Base-by-base conservation (phyloP, 2,329 filamentous ascomycete species). In the Cladophialophora bantiana region DNA sequence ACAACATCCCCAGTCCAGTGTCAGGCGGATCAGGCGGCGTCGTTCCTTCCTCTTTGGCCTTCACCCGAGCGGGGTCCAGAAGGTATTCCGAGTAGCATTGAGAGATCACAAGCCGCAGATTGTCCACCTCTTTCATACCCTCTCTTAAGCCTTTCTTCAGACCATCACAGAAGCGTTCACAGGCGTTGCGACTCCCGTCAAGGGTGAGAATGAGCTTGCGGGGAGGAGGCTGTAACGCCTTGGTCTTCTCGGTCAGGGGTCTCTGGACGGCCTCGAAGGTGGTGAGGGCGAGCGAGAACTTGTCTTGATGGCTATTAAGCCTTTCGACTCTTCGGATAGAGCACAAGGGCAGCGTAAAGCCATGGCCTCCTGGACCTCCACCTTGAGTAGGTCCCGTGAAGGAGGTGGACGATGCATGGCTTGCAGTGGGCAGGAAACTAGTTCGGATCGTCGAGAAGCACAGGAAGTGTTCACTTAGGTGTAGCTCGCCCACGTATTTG, bases 361-460 rank as follows among this genome's bases (percentile, higher is more conserved):
- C 95, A 83, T 97, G 97, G 45, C 94, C 94, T 63, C 92, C 92
- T 3, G 95, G 94, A 0, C 95, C 95, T 26, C 92, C 92, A 66
- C 95, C 93, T 76, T 97, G 91, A 34, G 94, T 97, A 78, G 96
- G 92, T 15, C 94, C 95, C 3, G 93, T 96, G 80, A 96, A 98
- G 65, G 88, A 88, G 55, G 90, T 92, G 20, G 93, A 94, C 0
- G 90, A 89, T 69, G 88, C 89, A 20, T 90, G 88, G 77, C 89
- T 96, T 15, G 94, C 90, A 0, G 90, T 89, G 70, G 89, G 89
- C 50, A 92, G 79, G 79, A 97, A 97, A 81, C 93, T 96, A 9
- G 93, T 91, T 15, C 92, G 89, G 60, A 95, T 92, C 7, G 95
- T 97, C 0, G 94, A 97, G 83, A 99, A 99, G 84, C 94, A 98